Evolutionary conservation across 2,329 filamentous ascomycete species (phyloP).

Genomic region (Diaporthe longicolla): DNA sequence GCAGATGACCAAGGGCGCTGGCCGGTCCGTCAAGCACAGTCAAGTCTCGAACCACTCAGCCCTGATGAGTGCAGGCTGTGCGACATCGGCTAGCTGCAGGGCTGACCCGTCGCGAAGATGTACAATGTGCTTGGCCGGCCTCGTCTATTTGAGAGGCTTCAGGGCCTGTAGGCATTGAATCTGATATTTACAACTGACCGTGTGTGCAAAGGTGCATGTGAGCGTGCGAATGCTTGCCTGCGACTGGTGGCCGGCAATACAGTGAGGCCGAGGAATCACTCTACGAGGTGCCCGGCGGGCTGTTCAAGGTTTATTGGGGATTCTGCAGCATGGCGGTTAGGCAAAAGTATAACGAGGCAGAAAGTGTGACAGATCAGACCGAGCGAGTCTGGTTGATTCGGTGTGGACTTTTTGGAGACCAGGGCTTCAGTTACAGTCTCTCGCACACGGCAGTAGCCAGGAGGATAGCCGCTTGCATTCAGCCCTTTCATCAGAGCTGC

Average conservation of each 20-base stretch:
- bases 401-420: neutral
- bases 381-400: conserved; percentile 11
- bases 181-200: neutral
- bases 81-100: conserved; percentile 9
- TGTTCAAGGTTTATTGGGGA: conserved; percentile 11
- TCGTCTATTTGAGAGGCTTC: neutral
- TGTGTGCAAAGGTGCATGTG: neutral
- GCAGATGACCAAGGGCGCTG: neutral
- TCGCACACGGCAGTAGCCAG: neutral
- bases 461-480: conserved; percentile 18
- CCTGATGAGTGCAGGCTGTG: conserved; percentile 10
- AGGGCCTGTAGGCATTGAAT: neutral
- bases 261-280: conserved; percentile 12
- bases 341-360: conserved; percentile 12
- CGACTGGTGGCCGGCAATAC: neutral
- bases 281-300: neutral
- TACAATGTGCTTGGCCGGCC: neutral
- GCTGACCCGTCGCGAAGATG: neutral
- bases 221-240: neutral
- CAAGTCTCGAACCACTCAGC: neutral
- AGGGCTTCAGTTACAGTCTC: conserved; percentile 1
- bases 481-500: conserved; percentile 31
- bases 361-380: conserved; percentile 9
- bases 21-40: neutral
- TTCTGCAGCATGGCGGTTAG: conserved; percentile 16